These are phyloP conservation scores for Suillus discolor DNA, from an alignment of 768 basidiomycete species.

Conservation along the genomic window DNA sequence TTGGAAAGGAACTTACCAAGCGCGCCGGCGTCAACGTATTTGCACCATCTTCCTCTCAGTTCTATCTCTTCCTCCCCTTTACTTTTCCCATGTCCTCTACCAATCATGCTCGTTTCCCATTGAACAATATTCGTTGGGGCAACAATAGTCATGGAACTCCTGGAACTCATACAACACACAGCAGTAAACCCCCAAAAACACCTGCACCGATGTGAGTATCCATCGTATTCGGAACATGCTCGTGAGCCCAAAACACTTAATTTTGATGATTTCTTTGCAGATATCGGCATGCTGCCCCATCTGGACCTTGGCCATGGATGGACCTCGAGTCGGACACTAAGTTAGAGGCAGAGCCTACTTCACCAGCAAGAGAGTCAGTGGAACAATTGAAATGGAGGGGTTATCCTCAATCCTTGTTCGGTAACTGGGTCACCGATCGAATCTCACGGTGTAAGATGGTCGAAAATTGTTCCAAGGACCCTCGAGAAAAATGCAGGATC, in stretches of 20 bases:
- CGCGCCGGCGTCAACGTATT: no score
- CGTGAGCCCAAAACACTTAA: not conserved
- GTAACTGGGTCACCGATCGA: conserved; percentile 49
- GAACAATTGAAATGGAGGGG: conserved; percentile 22
- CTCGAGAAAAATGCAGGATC: conserved; percentile 8
- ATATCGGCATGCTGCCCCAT: conserved; percentile 43
- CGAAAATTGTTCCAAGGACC: not conserved
- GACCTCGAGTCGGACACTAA: conserved; percentile 6
- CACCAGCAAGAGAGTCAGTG: not conserved
- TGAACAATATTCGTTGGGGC: not conserved
- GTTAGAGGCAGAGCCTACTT: conserved; percentile 9
- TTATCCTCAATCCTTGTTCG: conserved; percentile 49
- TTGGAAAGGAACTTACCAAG: no score
- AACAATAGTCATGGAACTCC: not conserved
- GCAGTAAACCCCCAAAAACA: conserved; percentile 16
- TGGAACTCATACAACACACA: no score
- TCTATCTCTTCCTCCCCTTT: not conserved
- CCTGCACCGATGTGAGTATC: conserved; percentile 28
- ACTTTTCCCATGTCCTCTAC: not conserved
- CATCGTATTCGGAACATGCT: not conserved
- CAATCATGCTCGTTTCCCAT: not conserved
- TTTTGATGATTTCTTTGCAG: no score
- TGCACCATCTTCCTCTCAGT: no score
- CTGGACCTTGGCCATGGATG: conserved; percentile 38
- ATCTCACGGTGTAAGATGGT: conserved; percentile 28